Conservation (phyloP, 2,329 filamentous ascomycete genomes). For the Cryphonectria nitschkei region DNA sequence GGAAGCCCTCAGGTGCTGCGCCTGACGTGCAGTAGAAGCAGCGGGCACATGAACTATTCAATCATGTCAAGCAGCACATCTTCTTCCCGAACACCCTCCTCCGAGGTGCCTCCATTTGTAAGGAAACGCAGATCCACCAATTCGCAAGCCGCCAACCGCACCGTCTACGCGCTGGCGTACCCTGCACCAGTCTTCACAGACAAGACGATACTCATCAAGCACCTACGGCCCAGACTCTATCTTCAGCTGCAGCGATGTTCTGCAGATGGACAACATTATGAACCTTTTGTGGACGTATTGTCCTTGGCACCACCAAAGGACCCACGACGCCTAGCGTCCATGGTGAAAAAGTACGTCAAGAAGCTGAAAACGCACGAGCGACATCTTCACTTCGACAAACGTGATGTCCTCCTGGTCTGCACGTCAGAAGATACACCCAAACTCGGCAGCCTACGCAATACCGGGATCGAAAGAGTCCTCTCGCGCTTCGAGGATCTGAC, state of each 20-base stretch:
- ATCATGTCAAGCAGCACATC: neutral
- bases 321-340: constrained; percentile 21
- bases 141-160: neutral
- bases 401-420: constrained; percentile 15
- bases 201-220: constrained; percentile 18
- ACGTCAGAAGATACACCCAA: constrained; percentile 4
- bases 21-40: neutral
- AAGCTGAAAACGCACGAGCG: constrained; percentile 8
- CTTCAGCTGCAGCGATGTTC: constrained; percentile 14
- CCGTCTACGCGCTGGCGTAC: constrained; percentile 16
- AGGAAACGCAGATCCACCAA: constrained; percentile 7
- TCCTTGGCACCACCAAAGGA: constrained; percentile 20
- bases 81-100: neutral
- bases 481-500: constrained; percentile 8
- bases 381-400: constrained; percentile 14
- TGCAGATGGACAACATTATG: constrained; percentile 13
- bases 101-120: neutral
- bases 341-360: constrained; percentile 17
- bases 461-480: constrained; percentile 4
- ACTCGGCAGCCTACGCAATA: neutral
- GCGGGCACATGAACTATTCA: neutral
- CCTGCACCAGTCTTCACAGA: constrained; percentile 21
- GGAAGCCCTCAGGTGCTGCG: neutral
- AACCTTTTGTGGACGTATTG: constrained; percentile 19
- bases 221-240: constrained; percentile 20